Evolutionary conservation across 140 eudicot genomes (phyloP).

Genomic region (Stevia rebaudiana): DNA sequence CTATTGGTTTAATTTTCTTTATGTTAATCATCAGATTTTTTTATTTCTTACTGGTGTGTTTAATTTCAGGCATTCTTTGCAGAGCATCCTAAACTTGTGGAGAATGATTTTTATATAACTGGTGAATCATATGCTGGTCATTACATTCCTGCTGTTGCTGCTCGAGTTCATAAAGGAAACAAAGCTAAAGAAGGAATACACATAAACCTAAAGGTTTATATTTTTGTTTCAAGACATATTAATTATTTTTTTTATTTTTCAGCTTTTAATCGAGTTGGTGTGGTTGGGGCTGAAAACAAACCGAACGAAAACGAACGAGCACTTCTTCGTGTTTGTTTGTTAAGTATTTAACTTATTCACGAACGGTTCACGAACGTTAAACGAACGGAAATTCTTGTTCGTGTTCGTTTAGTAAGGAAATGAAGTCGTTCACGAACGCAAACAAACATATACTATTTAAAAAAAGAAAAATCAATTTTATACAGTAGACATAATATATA

Average conservation of each 20-base stretch:
- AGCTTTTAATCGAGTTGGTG: not conserved
- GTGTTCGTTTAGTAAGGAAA: no score
- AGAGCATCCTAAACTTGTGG: constrained; percentile 85
- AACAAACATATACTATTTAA: no score
- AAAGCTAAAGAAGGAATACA: constrained; percentile 83
- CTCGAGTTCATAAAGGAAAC: constrained; percentile 88
- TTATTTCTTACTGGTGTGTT: constrained; percentile 3
- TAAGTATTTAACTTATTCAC: no score
- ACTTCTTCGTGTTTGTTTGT: no score
- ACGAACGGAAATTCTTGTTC: no score
- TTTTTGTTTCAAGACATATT: not conserved
- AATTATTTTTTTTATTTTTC: not conserved
- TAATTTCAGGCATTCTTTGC: constrained; percentile 69
- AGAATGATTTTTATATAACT: constrained; percentile 83
- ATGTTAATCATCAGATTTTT: not conserved
- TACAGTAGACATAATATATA: no score
- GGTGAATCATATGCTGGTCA: constrained; percentile 99
- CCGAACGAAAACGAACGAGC: no score
- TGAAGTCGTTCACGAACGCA: no score
- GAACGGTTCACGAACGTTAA: no score
- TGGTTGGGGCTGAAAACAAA: no score
- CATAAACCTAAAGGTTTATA: constrained; percentile 72
- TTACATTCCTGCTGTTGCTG: constrained; percentile 94
- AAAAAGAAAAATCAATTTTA: no score
- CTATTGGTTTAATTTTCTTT: not conserved